These are phyloP conservation scores for Cercospora beticola DNA, from an alignment of 2,329 filamentous ascomycete genomes.

Conservation along the genomic window DNA sequence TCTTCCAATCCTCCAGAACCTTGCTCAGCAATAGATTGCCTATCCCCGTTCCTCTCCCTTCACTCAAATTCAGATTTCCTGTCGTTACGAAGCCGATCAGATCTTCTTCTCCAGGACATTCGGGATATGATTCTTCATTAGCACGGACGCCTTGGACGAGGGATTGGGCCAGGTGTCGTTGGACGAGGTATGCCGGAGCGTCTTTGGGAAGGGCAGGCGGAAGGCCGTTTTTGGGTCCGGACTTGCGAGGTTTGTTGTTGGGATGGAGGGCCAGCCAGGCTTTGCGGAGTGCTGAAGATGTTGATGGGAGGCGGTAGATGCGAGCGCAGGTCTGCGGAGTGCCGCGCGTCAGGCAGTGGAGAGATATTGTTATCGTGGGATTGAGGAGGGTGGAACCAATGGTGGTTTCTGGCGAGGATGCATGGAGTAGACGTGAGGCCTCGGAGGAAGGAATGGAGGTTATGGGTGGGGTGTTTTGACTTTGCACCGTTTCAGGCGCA, in stretches of 20 bases:
- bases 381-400: conserved; percentile 32
- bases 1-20: conserved; percentile 48
- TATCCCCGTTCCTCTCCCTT: conserved; percentile 73
- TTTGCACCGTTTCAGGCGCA: not conserved
- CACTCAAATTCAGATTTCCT: conserved; percentile 76
- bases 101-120: conserved; percentile 71
- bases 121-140: conserved; percentile 52
- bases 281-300: conserved; percentile 50
- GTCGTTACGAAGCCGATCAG: conserved; percentile 88
- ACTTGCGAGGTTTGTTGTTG: conserved; percentile 25
- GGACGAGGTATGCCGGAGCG: conserved; percentile 48
- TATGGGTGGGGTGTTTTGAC: not conserved
- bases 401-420: not conserved
- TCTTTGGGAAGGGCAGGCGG: conserved; percentile 33
- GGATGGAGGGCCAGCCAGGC: conserved; percentile 68
- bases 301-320: conserved; percentile 78
- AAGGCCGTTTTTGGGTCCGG: conserved; percentile 27
- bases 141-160: conserved; percentile 43
- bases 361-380: conserved; percentile 59
- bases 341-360: conserved; percentile 69
- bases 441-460: conserved; percentile 4
- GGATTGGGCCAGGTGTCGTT: conserved; percentile 43
- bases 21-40: conserved; percentile 66
- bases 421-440: not conserved
- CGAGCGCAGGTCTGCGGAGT: conserved; percentile 70